Evolutionary conservation across 371 early-diverging fungal genomes (phyloP), one percentile per base, ranked within the genome.

Genomic region (Mycotypha africana): DNA sequence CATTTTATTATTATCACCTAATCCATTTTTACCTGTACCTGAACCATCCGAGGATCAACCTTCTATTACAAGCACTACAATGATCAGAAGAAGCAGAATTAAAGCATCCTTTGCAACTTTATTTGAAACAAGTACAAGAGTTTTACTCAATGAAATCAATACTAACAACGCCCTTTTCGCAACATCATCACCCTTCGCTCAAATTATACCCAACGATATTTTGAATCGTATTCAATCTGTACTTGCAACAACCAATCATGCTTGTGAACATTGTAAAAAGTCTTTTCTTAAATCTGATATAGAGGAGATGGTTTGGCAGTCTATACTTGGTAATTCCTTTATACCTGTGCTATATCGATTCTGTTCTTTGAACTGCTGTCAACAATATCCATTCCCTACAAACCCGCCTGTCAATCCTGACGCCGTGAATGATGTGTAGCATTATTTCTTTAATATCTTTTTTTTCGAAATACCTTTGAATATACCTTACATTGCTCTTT

Each of bases 291-390:
- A 30, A 15, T 58, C 67, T 6, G 41, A 41, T 34, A 42, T 64
- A 2, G 51, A 59, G 17, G 51, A 55, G 21, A 40, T 62, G 14
- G 31, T 49, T 2, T 70, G 71, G 71, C 41, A 34, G 9, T 45
- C 35, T 12, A 40, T 62, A 1, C 40, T 62, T 4, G 51, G 49
- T 19, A 49, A 50, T 19, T 44, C 24, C 14, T 45, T 51, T 36
- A 49, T 70, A 11, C 67, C 71, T 26, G 37, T 64, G 4, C 16
- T 51, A 15, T 59, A 56, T 45, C 51, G 71, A 25, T 67, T 63
- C 32, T 70, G 71, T 31, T 70, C 71, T 8, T 36, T 47, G 1
- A 22, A 36, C 2, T 70, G 70, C 35, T 41, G 28, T 28, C n/a
- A 28, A 28, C 11, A 28, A 28, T 28, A 8, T 28, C 28, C 28